Conservation (phyloP, 2,329 filamentous ascomycete genomes). For the Aspergillus sp. region DNA sequence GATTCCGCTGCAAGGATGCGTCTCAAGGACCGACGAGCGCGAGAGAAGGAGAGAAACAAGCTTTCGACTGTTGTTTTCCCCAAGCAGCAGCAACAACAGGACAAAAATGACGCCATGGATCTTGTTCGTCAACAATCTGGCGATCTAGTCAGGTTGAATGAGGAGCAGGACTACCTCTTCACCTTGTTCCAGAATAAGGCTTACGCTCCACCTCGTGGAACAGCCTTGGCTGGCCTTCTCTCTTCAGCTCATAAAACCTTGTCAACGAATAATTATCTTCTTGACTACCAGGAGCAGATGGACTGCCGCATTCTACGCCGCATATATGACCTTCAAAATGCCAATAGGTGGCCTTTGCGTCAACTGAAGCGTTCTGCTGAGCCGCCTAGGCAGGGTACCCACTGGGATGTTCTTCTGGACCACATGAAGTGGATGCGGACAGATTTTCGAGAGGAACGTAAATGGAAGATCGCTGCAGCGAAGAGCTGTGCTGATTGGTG, state of each 20-base stretch:
- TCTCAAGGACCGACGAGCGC: slow-evolving; percentile 54
- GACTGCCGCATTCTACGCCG: slow-evolving; percentile 82
- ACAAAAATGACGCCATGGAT: slow-evolving; percentile 44
- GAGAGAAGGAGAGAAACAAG: slow-evolving; percentile 60
- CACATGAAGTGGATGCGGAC: slow-evolving; percentile 99
- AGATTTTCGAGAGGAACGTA: slow-evolving; percentile 89
- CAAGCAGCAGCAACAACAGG: slow-evolving; percentile 58
- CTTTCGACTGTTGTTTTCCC: slow-evolving; percentile 77
- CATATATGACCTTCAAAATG: slow-evolving; percentile 87
- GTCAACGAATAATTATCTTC: slow-evolving; percentile 78
- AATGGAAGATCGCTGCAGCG: slow-evolving; percentile 85
- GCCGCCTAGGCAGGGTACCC: slow-evolving; percentile 71
- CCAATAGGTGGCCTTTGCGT: slow-evolving; percentile 87
- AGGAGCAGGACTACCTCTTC: slow-evolving; percentile 61
- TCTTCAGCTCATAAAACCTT: slow-evolving; percentile 85
- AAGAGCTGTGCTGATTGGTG: slow-evolving; percentile 79
- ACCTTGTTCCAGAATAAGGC: slow-evolving; percentile 63
- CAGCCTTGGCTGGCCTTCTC: slow-evolving; percentile 67
- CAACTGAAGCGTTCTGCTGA: slow-evolving; percentile 84
- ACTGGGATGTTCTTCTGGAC: slow-evolving; percentile 82
- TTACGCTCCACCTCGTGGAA: slow-evolving; percentile 54
- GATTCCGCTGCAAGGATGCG: slow-evolving; percentile 41
- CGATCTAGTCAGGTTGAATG: slow-evolving; percentile 45
- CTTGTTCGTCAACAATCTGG: slow-evolving; percentile 45
- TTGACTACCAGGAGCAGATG: slow-evolving; percentile 81